Percentiles rank a stretch among this genome's conserved stretches.
phyloP scores from a whole-genome alignment of 495 filamentous ascomycete genomes.

The Talaromyces proteolyticus region DNA sequence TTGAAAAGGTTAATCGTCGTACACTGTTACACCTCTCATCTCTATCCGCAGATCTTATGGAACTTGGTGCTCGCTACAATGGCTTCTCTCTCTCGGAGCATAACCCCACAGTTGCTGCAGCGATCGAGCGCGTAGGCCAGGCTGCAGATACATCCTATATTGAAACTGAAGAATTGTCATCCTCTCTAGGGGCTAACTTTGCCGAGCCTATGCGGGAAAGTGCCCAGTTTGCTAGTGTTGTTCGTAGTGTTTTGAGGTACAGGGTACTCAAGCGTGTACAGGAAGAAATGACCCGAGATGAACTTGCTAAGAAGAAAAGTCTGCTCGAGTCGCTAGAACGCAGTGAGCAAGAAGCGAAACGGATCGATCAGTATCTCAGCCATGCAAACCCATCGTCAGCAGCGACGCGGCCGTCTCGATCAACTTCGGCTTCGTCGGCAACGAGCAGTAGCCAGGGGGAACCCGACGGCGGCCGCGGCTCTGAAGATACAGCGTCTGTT shows the following conservation, averaged over 20 bases:
- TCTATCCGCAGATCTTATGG: slow-evolving; percentile 80
- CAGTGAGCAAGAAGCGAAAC: slow-evolving; percentile 84
- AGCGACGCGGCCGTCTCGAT: slow-evolving; percentile 53
- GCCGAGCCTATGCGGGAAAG: slow-evolving; percentile 96
- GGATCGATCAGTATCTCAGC: slow-evolving; percentile 86
- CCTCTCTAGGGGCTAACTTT: slow-evolving; percentile 77
- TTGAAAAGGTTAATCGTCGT: slow-evolving; percentile 91
- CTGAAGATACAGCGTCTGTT: slow-evolving; percentile 71
- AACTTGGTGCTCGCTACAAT: slow-evolving; percentile 90
- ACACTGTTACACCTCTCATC: slow-evolving; percentile 78
- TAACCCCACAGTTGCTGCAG: slow-evolving; percentile 78
- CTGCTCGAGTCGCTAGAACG: slow-evolving; percentile 78
- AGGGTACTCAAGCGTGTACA: slow-evolving; percentile 89
- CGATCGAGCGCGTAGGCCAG: slow-evolving; percentile 91
- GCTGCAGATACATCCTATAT: slow-evolving; percentile 95
- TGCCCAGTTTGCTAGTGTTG: slow-evolving; percentile 93
- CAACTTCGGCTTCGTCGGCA: slow-evolving; percentile 52
- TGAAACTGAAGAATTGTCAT: slow-evolving; percentile 85
- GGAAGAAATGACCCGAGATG: slow-evolving; percentile 93
- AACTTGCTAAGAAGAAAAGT: slow-evolving; percentile 73
- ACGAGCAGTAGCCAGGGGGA: slow-evolving; percentile 43
- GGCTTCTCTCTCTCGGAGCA: slow-evolving; percentile 95
- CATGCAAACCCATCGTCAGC: slow-evolving; percentile 47
- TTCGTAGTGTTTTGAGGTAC: slow-evolving; percentile 81
- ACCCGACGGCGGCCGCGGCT: slow-evolving; percentile 27